Base-by-base conservation (phyloP, 495 filamentous ascomycete genomes). In the Penicillium cinerascens region DNA sequence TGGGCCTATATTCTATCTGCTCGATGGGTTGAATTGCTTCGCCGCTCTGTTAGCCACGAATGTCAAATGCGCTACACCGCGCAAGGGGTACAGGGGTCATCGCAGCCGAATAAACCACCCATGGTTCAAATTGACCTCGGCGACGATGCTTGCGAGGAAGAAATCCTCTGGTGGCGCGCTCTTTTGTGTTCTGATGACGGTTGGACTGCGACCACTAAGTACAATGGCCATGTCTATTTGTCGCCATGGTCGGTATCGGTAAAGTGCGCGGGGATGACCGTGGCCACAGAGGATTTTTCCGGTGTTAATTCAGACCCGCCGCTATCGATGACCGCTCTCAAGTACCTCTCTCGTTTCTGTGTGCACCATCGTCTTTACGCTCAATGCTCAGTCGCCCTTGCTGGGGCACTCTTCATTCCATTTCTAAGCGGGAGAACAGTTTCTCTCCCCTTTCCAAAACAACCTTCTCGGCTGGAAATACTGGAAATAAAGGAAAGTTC, bases 1-100 rank as follows among this genome's bases (percentile, higher is more conserved):
- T 68, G 65, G 61, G 61, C 61, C 13, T 67, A 64, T 60, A 59
- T 67, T 6, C 22, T 67, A 18, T 62, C 58, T 52, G 61, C 54
- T 47, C 49, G 51, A 43, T 67, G 58, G 64, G 61, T 55, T 44
- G 61, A 64, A 43, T 46, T 63, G 43, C 58, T 67, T 22, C 36
- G 51, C 46, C 29, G 49, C 25, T 64, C 61, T 47, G 27, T 38
- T 6, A 56, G 57, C 9, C 61, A 62, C 42, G 44, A 61, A 50
- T 49, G 52, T 52, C 43, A 47, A 38, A 54, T 59, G 51, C 20
- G 9, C n/a, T 61, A 53, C 35, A 49, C 42, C 15, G 26, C 25
- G 23, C 17, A 25, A 20, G 43, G 15, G 13, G 13, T 42, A 18
- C 29, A 40, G 21, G n/a, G 29, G 52, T 27, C 10, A 1, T 38